Conservation (phyloP, 2,329 filamentous ascomycete genomes). For the Trichoderma lentiforme region DNA sequence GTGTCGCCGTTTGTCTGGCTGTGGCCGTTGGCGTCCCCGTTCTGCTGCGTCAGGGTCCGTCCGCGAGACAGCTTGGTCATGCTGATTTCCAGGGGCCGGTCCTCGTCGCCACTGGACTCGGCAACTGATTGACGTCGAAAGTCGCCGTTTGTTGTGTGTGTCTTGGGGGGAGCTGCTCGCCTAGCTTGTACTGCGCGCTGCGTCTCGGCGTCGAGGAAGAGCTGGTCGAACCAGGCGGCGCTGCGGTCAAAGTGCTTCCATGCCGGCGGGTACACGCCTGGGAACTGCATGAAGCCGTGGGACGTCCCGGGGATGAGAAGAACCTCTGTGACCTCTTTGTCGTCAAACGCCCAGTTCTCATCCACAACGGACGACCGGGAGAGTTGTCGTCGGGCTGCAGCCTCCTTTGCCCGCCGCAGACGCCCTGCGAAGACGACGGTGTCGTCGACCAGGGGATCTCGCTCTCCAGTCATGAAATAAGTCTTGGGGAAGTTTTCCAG, state of each 20-base stretch:
- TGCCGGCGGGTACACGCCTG: slow-evolving; percentile 79
- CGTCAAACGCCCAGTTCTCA: slow-evolving; percentile 32
- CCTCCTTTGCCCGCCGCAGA: slow-evolving; percentile 73
- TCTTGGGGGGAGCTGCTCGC: slow-evolving; percentile 16
- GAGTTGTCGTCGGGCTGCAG: slow-evolving; percentile 30
- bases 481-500: slow-evolving; percentile 88
- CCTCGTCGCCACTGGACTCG: slow-evolving; percentile 74
- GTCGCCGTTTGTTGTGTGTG: slow-evolving; percentile 16
- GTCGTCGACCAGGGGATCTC: slow-evolving; percentile 92
- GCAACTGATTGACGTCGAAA: slow-evolving; percentile 34
- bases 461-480: slow-evolving; percentile 90
- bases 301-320: slow-evolving; percentile 82
- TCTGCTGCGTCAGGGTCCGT: slow-evolving; percentile 27
- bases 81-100: slow-evolving; percentile 77
- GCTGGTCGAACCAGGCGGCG: slow-evolving; percentile 75
- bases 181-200: slow-evolving; percentile 29
- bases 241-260: slow-evolving; percentile 83
- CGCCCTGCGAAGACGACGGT: slow-evolving; percentile 94
- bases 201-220: slow-evolving; percentile 58
- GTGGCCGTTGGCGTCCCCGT: slow-evolving; percentile 24
- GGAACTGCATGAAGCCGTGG: slow-evolving; percentile 93
- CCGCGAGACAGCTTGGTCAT: slow-evolving; percentile 49
- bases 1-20: slow-evolving; percentile 9
- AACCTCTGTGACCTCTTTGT: slow-evolving; percentile 59
- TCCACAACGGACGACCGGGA: slow-evolving; percentile 12